phyloP scores from a whole-genome alignment of 1,284 basidiomycete species.

The Cryptococcus maquisensis region DNA sequence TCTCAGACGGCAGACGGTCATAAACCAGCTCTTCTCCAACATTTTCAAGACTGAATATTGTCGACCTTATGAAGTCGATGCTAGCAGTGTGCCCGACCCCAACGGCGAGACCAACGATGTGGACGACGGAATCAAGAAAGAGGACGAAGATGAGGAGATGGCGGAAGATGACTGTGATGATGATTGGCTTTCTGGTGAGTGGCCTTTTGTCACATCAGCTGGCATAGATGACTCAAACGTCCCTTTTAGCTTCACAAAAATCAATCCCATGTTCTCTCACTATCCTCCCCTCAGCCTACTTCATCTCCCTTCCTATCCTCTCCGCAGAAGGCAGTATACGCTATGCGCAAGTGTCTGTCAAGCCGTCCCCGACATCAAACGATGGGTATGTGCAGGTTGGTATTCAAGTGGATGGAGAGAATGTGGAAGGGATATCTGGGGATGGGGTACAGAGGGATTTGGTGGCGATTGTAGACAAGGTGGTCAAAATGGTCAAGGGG shows the following conservation, averaged over 20 bases:
- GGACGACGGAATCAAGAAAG: background rate
- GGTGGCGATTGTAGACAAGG: too few species aligned
- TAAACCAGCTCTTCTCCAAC: constrained; percentile 26
- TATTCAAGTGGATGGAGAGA: too few species aligned
- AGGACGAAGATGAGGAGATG: background rate
- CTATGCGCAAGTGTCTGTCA: too few species aligned
- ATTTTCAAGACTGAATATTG: constrained; percentile 13
- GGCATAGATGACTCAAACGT: too few species aligned
- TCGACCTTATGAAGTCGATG: background rate
- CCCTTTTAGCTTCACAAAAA: background rate
- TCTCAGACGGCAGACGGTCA: constrained; percentile 26
- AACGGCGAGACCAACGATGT: constrained; percentile 2
- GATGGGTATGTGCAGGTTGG: too few species aligned
- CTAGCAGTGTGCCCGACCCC: background rate
- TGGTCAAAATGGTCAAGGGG: too few species aligned
- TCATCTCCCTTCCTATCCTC: too few species aligned
- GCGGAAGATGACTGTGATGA: background rate
- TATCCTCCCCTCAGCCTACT: background rate
- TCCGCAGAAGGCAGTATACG: too few species aligned
- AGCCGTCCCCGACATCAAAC: too few species aligned
- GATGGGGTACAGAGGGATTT: too few species aligned
- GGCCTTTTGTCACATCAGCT: too few species aligned
- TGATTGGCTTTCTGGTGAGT: background rate
- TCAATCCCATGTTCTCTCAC: background rate
- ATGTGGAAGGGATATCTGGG: too few species aligned